Conservation (phyloP, 1,139 yeast genomes). For the Saccharomycopsis hybrid region DNA sequence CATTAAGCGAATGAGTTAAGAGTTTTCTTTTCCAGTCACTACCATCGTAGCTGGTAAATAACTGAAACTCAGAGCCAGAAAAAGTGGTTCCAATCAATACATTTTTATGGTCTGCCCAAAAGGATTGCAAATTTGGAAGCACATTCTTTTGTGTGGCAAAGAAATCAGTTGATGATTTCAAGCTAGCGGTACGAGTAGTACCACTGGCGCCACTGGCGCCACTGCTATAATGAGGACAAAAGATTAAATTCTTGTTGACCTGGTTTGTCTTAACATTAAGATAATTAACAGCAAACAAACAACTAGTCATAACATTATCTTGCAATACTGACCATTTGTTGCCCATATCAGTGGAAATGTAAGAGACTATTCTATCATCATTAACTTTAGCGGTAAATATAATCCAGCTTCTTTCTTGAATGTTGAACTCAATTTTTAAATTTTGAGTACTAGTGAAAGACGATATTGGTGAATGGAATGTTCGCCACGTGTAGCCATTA, state of each 20-base stretch:
- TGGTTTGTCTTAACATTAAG: not conserved
- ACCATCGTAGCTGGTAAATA: slow-evolving; percentile 5
- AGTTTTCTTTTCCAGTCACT: slow-evolving; percentile 3
- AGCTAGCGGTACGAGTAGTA: not conserved
- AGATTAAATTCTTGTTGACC: slow-evolving; percentile 40
- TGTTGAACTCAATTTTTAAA: slow-evolving; percentile 5
- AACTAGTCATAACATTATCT: slow-evolving; percentile 6
- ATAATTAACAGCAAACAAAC: slow-evolving; percentile 13
- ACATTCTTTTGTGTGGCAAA: slow-evolving; percentile 7
- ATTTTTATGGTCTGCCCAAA: slow-evolving; percentile 7
- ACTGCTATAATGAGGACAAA: slow-evolving; percentile 39
- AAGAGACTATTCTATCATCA: slow-evolving; percentile 8
- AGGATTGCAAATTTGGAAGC: not conserved
- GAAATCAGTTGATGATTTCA: slow-evolving; percentile 14
- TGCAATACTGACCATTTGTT: slow-evolving; percentile 14
- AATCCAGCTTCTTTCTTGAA: slow-evolving; percentile 6
- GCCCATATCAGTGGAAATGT: slow-evolving; percentile 18
- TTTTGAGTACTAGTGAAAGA: not conserved
- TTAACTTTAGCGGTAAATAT: slow-evolving; percentile 11
- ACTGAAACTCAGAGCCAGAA: not conserved
- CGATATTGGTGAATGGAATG: slow-evolving; percentile 20
- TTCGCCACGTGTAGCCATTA: slow-evolving; percentile 47
- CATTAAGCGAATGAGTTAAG: slow-evolving; percentile 1
- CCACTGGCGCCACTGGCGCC: slow-evolving; percentile 23
- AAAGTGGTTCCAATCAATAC: slow-evolving; percentile 1